These are phyloP conservation scores for Strobilomyces echinocephalus DNA, from an alignment of 768 basidiomycete genomes.

Conservation along the genomic window DNA sequence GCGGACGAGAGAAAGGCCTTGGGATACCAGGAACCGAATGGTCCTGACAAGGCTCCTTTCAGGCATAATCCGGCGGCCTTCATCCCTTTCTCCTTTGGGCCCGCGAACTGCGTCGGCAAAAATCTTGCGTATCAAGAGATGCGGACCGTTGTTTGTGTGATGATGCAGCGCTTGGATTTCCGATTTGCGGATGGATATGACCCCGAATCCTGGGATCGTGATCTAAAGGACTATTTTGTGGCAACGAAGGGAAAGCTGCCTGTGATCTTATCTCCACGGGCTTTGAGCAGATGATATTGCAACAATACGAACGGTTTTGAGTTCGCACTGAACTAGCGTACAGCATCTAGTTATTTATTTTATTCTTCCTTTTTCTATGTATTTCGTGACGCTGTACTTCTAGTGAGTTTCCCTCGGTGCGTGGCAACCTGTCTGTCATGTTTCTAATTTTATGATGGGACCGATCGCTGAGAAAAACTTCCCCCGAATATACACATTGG, in stretches of 20 bases:
- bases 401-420: slow-evolving; percentile 9
- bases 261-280: slow-evolving; percentile 34
- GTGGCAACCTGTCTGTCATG: slow-evolving; percentile 4
- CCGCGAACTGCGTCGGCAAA: slow-evolving; percentile 42
- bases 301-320: slow-evolving; percentile 7
- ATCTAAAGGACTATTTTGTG: slow-evolving; percentile 38
- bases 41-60: slow-evolving; percentile 26
- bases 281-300: slow-evolving; percentile 14
- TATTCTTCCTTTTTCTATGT: slow-evolving; percentile 4
- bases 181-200: slow-evolving; percentile 37
- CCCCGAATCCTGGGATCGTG: slow-evolving; percentile 29
- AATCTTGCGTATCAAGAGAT: slow-evolving; percentile 42
- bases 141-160: slow-evolving; percentile 33
- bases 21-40: slow-evolving; percentile 22
- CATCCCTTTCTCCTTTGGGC: slow-evolving; percentile 44
- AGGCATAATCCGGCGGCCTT: slow-evolving; percentile 36
- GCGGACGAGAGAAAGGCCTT: slow-evolving; percentile 23
- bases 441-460: slow-evolving; percentile 2
- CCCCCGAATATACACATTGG: slow-evolving; percentile 9
- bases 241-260: slow-evolving; percentile 32
- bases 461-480: background rate
- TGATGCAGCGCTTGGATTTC: slow-evolving; percentile 41
- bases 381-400: slow-evolving; percentile 15
- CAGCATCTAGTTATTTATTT: slow-evolving; percentile 23
- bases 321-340: slow-evolving; percentile 22